Evolutionary conservation across 352 stramenopile species (phyloP).

Genomic region (Pilasporangium apinafurcum): DNA sequence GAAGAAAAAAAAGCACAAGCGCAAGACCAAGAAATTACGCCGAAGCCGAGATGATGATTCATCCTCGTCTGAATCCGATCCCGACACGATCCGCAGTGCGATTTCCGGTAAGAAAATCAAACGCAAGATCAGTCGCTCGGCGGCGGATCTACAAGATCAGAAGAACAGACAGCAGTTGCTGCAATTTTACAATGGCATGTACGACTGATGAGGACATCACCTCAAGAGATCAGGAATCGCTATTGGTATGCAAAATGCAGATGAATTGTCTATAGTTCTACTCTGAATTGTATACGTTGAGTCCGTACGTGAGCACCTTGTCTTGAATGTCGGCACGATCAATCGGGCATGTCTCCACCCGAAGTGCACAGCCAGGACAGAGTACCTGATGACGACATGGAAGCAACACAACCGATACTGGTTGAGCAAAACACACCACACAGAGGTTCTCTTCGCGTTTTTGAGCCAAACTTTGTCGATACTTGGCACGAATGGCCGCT

Average conservation of each 20-base stretch:
- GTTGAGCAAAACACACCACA: constrained; percentile 48
- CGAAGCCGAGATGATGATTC: constrained; percentile 5
- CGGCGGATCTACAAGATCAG: constrained; percentile 51
- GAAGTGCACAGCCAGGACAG: constrained; percentile 43
- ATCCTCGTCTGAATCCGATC: constrained; percentile 38
- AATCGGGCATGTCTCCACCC: constrained; percentile 45
- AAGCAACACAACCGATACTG: constrained; percentile 36
- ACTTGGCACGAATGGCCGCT: constrained; percentile 17
- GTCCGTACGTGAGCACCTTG: constrained; percentile 62
- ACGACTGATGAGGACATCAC: constrained; percentile 33
- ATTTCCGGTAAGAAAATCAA: constrained; percentile 88
- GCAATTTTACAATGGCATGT: constrained; percentile 87
- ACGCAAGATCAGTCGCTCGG: constrained; percentile 56
- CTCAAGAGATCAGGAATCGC: neutral
- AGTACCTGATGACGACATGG: constrained; percentile 62
- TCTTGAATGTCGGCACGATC: constrained; percentile 51
- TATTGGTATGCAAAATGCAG: neutral
- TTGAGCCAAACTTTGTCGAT: constrained; percentile 14
- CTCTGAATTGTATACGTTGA: constrained; percentile 24
- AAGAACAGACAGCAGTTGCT: constrained; percentile 75
- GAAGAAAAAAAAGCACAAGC: constrained; percentile 29
- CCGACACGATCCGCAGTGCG: constrained; percentile 64
- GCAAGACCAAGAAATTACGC: constrained; percentile 25
- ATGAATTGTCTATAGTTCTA: constrained; percentile 2
- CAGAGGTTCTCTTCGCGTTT: constrained; percentile 22